These are phyloP conservation scores for Cyclospora cayetanensis DNA, from an alignment of 169 alveolate species.

Conservation along the genomic window DNA sequence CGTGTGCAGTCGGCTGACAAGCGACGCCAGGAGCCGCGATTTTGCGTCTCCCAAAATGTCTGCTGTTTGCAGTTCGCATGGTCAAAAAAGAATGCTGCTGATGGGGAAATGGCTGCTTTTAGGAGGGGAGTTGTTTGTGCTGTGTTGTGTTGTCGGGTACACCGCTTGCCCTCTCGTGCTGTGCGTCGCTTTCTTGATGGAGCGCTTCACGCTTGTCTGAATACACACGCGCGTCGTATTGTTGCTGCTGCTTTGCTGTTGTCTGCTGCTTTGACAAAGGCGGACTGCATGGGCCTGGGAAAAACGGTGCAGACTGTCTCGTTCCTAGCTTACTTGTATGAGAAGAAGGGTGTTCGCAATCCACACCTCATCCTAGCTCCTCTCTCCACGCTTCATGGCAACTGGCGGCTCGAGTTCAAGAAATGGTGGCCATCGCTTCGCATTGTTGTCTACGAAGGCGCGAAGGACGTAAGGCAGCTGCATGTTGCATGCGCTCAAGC, in stretches of 20 bases:
- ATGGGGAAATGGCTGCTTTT: too few species aligned
- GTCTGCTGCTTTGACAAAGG: constrained; percentile 70
- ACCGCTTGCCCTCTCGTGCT: too few species aligned
- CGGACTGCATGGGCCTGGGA: constrained; percentile 97
- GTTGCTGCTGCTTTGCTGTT: not conserved
- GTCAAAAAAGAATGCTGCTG: too few species aligned
- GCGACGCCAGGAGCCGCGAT: not conserved
- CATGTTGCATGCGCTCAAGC: too few species aligned
- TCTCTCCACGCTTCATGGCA: constrained; percentile 93
- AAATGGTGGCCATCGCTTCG: constrained; percentile 95
- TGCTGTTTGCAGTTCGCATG: too few species aligned
- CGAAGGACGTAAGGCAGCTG: constrained; percentile 73
- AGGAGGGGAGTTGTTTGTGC: not conserved
- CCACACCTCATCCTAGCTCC: constrained; percentile 97
- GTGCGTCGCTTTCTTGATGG: too few species aligned
- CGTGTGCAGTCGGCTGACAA: not conserved
- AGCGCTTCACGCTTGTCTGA: too few species aligned
- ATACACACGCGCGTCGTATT: too few species aligned
- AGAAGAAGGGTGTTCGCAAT: constrained; percentile 91
- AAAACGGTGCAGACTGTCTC: constrained; percentile 95
- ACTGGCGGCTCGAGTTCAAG: constrained; percentile 94
- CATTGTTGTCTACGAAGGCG: constrained; percentile 87
- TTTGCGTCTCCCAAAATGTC: too few species aligned
- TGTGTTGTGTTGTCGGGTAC: too few species aligned
- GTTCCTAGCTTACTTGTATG: constrained; percentile 90